Conservation (phyloP, 352 stramenopile genomes). For the Phytopythium oedochilum region DNA sequence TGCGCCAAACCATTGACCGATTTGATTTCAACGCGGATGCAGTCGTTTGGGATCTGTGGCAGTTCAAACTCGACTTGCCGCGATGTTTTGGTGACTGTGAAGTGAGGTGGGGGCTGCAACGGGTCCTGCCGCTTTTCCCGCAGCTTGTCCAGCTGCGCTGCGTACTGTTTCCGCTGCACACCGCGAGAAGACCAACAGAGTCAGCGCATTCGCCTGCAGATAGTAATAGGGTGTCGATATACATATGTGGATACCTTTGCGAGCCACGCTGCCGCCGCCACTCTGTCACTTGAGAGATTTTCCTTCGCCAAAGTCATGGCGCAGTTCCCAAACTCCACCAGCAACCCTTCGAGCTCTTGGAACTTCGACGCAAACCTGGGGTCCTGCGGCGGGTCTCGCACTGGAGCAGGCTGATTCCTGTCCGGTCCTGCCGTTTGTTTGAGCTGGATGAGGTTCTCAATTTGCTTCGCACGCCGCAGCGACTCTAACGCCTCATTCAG, state of each 20-base stretch:
- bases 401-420: too few relatives aligned
- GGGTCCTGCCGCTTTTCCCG: constrained; percentile 42
- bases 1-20: constrained; percentile 37
- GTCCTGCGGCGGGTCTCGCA: constrained; percentile 9
- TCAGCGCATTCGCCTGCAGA: background rate
- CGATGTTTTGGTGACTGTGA: constrained; percentile 30
- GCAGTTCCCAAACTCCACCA: constrained; percentile 65
- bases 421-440: constrained; percentile 18
- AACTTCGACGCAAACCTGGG: constrained; percentile 25
- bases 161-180: constrained; percentile 58
- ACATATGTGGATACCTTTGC: constrained; percentile 26
- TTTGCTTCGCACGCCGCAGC: constrained; percentile 68
- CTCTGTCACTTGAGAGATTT: constrained; percentile 37
- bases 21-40: constrained; percentile 44
- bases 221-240: background rate
- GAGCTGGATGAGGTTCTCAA: constrained; percentile 51
- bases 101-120: constrained; percentile 42
- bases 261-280: constrained; percentile 49
- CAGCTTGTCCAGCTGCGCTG: constrained; percentile 38
- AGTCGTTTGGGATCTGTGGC: constrained; percentile 36
- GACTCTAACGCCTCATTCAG: constrained; percentile 52
- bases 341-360: constrained; percentile 49
- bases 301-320: constrained; percentile 45
- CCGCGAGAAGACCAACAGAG: background rate
- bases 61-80: constrained; percentile 43